These are phyloP conservation scores for Eucalyptus sp. DNA, from an alignment of 345 rosid species.

Conservation along the genomic window DNA sequence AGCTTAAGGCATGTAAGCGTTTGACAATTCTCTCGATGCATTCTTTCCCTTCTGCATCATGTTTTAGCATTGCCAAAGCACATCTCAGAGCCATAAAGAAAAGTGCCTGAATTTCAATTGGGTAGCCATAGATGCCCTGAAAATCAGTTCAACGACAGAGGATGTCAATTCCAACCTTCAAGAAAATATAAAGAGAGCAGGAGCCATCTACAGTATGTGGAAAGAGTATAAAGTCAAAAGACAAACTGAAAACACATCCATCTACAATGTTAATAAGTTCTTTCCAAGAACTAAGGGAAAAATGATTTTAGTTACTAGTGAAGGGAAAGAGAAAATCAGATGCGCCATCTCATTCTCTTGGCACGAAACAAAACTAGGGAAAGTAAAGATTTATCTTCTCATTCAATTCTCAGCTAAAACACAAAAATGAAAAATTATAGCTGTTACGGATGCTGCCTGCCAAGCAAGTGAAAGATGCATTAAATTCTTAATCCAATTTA, in stretches of 20 bases:
- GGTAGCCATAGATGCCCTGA: conserved; percentile 77
- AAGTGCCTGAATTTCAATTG: conserved; percentile 80
- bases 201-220: background rate
- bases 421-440: background rate
- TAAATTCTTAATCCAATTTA: background rate
- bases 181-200: background rate
- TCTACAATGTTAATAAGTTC: background rate
- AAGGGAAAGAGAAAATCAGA: background rate
- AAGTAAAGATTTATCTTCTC: background rate
- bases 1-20: conserved; percentile 46
- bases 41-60: conserved; percentile 58
- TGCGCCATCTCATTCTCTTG: background rate
- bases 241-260: background rate
- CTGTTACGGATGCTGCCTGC: background rate
- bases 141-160: background rate
- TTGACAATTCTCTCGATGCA: conserved; percentile 43
- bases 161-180: background rate
- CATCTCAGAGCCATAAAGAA: conserved; percentile 67
- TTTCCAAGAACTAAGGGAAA: background rate
- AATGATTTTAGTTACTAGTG: background rate
- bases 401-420: background rate
- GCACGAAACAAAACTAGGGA: background rate
- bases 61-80: conserved; percentile 53
- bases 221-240: background rate
- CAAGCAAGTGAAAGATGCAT: background rate